Conservation (phyloP, 306 rosid species). For the Macrotyloma uniflorum region DNA sequence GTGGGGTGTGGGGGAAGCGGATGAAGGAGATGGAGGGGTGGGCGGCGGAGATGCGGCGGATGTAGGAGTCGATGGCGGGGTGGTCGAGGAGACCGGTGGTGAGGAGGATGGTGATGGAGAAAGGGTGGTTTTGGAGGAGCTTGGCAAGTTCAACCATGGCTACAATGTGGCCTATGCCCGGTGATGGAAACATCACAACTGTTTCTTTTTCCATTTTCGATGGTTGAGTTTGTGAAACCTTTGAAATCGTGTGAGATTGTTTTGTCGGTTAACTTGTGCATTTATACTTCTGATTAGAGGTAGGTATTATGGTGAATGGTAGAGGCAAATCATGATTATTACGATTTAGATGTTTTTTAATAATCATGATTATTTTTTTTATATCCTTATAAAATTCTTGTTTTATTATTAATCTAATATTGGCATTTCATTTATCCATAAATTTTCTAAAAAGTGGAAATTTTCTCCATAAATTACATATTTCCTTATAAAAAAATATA, state of each 20-base stretch:
- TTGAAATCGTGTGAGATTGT: neutral
- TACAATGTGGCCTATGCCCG: constrained; percentile 23
- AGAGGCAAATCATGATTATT: too few species aligned
- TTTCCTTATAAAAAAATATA: too few species aligned
- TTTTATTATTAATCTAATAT: too few species aligned
- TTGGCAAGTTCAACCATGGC: constrained; percentile 38
- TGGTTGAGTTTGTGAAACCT: neutral
- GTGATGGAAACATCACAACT: constrained; percentile 9
- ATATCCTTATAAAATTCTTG: too few species aligned
- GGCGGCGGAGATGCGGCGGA: constrained; percentile 29
- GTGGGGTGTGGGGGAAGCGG: neutral
- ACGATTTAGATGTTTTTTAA: too few species aligned
- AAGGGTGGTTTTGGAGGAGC: neutral
- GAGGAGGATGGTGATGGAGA: constrained; percentile 30
- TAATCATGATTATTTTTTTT: too few species aligned
- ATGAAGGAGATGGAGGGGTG: constrained; percentile 36
- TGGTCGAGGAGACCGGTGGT: constrained; percentile 24
- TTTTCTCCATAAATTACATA: too few species aligned
- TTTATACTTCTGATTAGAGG: too few species aligned
- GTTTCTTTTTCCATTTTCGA: neutral
- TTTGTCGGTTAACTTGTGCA: too few species aligned
- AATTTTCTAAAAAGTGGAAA: too few species aligned
- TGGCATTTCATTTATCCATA: too few species aligned
- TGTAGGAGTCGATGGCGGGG: constrained; percentile 23
- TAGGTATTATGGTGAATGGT: too few species aligned